Conservation (phyloP, 1,284 basidiomycete genomes). For the Pterula multifida region DNA sequence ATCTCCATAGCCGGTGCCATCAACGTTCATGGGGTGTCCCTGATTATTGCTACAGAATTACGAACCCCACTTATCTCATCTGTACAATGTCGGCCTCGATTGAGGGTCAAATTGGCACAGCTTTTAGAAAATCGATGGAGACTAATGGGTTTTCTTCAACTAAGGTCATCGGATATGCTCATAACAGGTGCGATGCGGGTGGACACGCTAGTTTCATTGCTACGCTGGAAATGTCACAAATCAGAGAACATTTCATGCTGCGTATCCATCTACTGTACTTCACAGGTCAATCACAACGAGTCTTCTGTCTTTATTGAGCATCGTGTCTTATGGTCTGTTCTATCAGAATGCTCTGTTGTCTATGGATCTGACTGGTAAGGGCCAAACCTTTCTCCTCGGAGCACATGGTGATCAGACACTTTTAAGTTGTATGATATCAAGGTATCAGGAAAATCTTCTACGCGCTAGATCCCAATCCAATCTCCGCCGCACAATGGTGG, state of each 20-base stretch:
- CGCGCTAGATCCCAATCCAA: no score
- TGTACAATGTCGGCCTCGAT: constrained; percentile 27
- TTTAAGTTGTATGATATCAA: background rate
- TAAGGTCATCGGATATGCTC: constrained; percentile 36
- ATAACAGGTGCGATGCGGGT: constrained; percentile 41
- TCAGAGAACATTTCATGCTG: constrained; percentile 30
- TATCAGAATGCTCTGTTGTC: background rate
- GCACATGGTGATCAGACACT: background rate
- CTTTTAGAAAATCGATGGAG: constrained; percentile 33
- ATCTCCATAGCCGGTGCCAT: no score
- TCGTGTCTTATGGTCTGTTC: background rate
- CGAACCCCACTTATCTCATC: constrained; percentile 40
- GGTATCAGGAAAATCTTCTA: background rate
- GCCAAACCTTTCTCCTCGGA: background rate
- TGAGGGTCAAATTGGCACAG: constrained; percentile 32
- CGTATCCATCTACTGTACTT: constrained; percentile 32
- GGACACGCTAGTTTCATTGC: constrained; percentile 45
- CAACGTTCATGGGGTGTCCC: background rate
- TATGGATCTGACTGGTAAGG: background rate
- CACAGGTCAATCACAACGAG: background rate
- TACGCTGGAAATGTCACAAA: constrained; percentile 32
- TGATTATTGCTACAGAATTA: constrained; percentile 18
- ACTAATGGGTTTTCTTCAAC: constrained; percentile 33
- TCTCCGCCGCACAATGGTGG: background rate
- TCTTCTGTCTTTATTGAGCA: background rate